Percentiles rank a stretch among this genome's conserved stretches.
Conservation (phyloP, 2,329 filamentous ascomycete species). For the Atkinsonella hypoxylon region DNA sequence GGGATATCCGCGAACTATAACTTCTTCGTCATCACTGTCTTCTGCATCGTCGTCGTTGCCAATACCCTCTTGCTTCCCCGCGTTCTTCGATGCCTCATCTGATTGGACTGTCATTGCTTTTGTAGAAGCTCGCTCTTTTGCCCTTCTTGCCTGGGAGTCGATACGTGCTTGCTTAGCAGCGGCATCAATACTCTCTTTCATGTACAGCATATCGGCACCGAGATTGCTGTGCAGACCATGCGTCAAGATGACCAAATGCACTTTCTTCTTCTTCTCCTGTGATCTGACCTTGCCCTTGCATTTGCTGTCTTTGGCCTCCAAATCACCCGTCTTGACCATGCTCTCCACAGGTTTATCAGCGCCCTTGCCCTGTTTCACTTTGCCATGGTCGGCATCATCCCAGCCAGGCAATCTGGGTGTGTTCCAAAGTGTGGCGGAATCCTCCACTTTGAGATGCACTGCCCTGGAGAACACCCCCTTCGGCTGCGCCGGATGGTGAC, state of each 20-base stretch:
- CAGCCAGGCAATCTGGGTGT: constrained; percentile 69
- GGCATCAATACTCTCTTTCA: constrained; percentile 94
- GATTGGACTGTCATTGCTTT: constrained; percentile 7
- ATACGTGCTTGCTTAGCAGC: constrained; percentile 62
- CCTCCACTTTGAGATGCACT: constrained; percentile 66
- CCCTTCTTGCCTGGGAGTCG: constrained; percentile 51
- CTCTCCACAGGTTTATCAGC: constrained; percentile 23
- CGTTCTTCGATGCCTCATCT: constrained; percentile 5
- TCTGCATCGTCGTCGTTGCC: constrained; percentile 29
- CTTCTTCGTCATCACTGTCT: constrained; percentile 65
- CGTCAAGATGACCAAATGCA: constrained; percentile 85
- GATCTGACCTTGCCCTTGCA: constrained; percentile 3
- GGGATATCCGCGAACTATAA: constrained; percentile 80
- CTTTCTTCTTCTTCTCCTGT: constrained; percentile 53
- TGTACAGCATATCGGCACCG: constrained; percentile 87
- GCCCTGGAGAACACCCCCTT: constrained; percentile 79
- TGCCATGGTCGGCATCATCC: constrained; percentile 30
- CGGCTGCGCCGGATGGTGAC: constrained; percentile 47
- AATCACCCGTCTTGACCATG: constrained; percentile 20
- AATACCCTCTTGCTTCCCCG: constrained; percentile 10
- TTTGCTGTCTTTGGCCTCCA: constrained; percentile 15
- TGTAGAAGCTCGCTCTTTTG: constrained; percentile 30
- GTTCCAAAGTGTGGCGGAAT: constrained; percentile 85
- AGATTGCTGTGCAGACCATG: constrained; percentile 95
- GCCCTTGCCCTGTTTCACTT: constrained; percentile 11